phyloP scores from a whole-genome alignment of 2,329 filamentous ascomycete genomes.

The Paramyrothecium sp. region DNA sequence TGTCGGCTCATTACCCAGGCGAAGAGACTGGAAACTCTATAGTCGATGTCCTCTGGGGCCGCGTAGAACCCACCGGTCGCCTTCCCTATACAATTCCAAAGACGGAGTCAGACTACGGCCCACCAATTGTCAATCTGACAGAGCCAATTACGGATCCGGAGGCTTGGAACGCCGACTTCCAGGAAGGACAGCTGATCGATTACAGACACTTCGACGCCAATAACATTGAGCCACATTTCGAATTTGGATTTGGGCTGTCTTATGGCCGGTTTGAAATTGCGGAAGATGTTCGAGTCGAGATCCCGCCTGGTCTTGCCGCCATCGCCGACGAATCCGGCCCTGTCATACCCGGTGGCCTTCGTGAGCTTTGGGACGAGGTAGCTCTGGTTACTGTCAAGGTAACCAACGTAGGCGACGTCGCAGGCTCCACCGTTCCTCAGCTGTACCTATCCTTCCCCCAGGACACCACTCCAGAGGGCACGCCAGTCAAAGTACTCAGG shows the following conservation, averaged over 20 bases:
- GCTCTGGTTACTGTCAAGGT: slow-evolving; percentile 57
- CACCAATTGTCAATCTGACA: slow-evolving; percentile 28
- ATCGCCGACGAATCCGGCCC: slow-evolving; percentile 35
- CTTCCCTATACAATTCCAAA: slow-evolving; percentile 59
- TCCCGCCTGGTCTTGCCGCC: slow-evolving; percentile 34
- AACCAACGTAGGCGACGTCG: slow-evolving; percentile 58
- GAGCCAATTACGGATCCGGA: slow-evolving; percentile 39
- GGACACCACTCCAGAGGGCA: slow-evolving; percentile 18
- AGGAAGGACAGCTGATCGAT: slow-evolving; percentile 73
- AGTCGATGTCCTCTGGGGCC: slow-evolving; percentile 60
- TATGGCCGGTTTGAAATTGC: slow-evolving; percentile 68
- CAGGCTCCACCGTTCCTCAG: slow-evolving; percentile 51
- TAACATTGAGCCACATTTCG: slow-evolving; percentile 60
- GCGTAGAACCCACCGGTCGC: slow-evolving; percentile 56
- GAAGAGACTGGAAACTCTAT: slow-evolving; percentile 61
- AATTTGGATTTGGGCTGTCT: slow-evolving; percentile 74
- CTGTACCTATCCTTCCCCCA: slow-evolving; percentile 50
- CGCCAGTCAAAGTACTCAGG: slow-evolving; percentile 56
- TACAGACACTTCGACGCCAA: slow-evolving; percentile 74
- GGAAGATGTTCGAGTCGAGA: slow-evolving; percentile 36
- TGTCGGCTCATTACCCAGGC: slow-evolving; percentile 59
- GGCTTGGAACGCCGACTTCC: slow-evolving; percentile 59
- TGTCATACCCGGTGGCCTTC: slow-evolving; percentile 39
- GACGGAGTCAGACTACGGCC: slow-evolving; percentile 47
- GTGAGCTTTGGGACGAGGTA: slow-evolving; percentile 43